Evolutionary conservation across 108 stramenopile genomes (phyloP), one percentile per base, ranked within the genome.

Genomic region (Cyclotella cryptica): DNA sequence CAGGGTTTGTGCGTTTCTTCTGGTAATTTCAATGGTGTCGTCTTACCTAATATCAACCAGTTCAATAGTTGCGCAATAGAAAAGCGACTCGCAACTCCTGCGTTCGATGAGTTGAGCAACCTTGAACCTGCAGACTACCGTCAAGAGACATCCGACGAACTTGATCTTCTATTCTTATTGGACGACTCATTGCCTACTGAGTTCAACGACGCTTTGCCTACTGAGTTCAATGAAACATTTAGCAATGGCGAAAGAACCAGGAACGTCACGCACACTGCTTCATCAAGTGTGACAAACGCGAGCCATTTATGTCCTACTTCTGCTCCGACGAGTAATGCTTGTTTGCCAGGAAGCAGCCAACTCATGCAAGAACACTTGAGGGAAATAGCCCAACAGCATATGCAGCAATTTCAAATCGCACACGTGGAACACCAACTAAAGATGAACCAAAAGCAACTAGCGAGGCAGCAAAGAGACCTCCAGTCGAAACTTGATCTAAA

Each of bases 341-440:
- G 55, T 26, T 14, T 14, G 3, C 55, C 55, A 27, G 55, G 55
- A 9, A 58, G 55, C 26, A 58, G 55, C 26, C 55, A 58, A 26
- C 55, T 21, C 3, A 58, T 58, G 55, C 55, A 58, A 58, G 55
- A 58, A 21, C 26, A 58, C 24, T 26, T 58, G 55, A 58, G 55
- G 55, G 55, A 58, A 58, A 58, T 58, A 3, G 9, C 55, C 9
- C 19, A 58, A 58, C 55, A 58, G 24, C 55, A 58, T 58, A 24
- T 24, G 22, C 55, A 58, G 22, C 24, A 58, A 58, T 24, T 28
- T 26, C 55, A 58, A 21, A 58, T 58, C 19, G 22, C 47, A n/a
- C 47, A 58, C 3, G 26, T 14, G 7, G 22, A 58, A 58, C 22
- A 58, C 1, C 55, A 58, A 26, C 26, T 58, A 4, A 58, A 58